phyloP scores from a whole-genome alignment of 805 yeast species.

The Torulaspora microellipsoides region DNA sequence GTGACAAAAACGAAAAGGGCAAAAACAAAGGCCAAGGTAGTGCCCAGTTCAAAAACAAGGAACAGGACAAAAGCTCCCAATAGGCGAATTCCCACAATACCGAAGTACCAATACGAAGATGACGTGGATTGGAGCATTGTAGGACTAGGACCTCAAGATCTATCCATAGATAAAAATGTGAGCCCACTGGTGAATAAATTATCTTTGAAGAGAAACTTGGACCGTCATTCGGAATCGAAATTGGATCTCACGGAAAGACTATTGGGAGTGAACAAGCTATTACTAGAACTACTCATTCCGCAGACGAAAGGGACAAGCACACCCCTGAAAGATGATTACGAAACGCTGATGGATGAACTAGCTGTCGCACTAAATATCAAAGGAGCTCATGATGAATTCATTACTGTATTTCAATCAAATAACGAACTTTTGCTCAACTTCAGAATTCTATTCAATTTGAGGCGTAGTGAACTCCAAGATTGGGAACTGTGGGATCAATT shows the following conservation, averaged over 20 bases:
- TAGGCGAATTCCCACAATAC: constrained; percentile 10
- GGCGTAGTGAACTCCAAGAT: constrained; percentile 15
- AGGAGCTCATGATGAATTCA: constrained; percentile 26
- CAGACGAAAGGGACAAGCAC: background rate
- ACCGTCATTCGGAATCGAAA: constrained; percentile 27
- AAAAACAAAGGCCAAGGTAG: constrained; percentile 14
- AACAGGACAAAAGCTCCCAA: constrained; percentile 10
- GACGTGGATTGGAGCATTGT: constrained; percentile 33
- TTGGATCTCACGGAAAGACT: constrained; percentile 27
- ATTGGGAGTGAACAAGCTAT: constrained; percentile 21
- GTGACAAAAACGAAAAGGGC: constrained; percentile 20
- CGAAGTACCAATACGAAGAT: constrained; percentile 28
- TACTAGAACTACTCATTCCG: constrained; percentile 14
- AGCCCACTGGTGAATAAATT: constrained; percentile 27
- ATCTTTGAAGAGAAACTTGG: constrained; percentile 27
- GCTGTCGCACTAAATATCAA: constrained; percentile 23
- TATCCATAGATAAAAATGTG: constrained; percentile 13
- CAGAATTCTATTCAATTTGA: constrained; percentile 26
- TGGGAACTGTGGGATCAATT: constrained; percentile 24
- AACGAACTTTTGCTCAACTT: constrained; percentile 26
- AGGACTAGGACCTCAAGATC: constrained; percentile 34
- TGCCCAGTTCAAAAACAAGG: constrained; percentile 18
- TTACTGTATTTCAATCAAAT: constrained; percentile 26
- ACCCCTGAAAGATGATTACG: constrained; percentile 20
- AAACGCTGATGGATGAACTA: constrained; percentile 28